These are phyloP conservation scores for Macroventuria anomochaeta DNA, from an alignment of 2,329 filamentous ascomycete genomes.

Conservation along the genomic window DNA sequence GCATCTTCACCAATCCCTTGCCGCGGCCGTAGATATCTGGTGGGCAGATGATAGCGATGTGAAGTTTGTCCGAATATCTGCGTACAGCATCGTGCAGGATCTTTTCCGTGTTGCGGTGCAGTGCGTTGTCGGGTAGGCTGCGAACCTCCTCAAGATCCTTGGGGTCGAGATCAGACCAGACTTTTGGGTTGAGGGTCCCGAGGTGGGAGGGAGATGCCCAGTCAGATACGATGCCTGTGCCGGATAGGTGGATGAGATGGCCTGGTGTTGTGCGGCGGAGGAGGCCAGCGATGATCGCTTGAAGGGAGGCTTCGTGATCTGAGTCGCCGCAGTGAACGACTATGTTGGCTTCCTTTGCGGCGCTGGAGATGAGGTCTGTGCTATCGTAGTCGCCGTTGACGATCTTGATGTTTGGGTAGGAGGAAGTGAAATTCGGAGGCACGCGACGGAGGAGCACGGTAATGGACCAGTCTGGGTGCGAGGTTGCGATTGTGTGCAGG, in stretches of 20 bases:
- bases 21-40: conserved; percentile 68
- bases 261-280: conserved; percentile 52
- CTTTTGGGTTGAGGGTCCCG: conserved; percentile 42
- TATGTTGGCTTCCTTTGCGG: conserved; percentile 58
- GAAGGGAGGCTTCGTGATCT: conserved; percentile 40
- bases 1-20: conserved; percentile 58
- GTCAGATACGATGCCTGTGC: conserved; percentile 61
- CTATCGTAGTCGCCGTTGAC: conserved; percentile 59
- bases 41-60: conserved; percentile 63
- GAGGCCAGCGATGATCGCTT: conserved; percentile 60
- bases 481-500: conserved; percentile 53
- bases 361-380: conserved; percentile 52
- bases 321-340: conserved; percentile 51
- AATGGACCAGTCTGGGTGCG: conserved; percentile 57
- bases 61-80: conserved; percentile 49
- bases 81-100: conserved; percentile 62
- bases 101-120: conserved; percentile 72
- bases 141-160: conserved; percentile 59
- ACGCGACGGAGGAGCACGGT: conserved; percentile 54
- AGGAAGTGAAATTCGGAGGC: conserved; percentile 32
- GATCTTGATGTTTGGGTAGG: conserved; percentile 54
- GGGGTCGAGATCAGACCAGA: conserved; percentile 67
- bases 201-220: conserved; percentile 51
- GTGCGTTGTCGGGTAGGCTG: conserved; percentile 60
- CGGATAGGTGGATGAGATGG: conserved; percentile 61